Conservation (phyloP, 805 yeast genomes). For the Yamadazyma sp. region DNA sequence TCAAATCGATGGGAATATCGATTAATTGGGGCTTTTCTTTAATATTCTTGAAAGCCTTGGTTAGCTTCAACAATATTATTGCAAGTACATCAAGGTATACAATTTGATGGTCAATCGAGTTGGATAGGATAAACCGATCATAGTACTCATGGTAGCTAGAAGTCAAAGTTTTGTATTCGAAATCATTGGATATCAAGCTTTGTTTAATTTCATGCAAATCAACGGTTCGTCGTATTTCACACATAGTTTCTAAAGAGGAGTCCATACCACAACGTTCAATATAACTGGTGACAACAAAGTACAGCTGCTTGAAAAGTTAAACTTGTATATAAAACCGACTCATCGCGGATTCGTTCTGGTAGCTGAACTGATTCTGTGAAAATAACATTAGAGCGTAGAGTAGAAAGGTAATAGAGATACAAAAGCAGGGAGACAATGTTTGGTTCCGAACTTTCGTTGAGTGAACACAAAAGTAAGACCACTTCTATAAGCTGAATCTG, state of each 20-base stretch:
- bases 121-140: background rate
- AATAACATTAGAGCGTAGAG: background rate
- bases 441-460: no score
- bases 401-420: background rate
- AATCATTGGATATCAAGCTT: background rate
- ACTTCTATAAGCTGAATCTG: no score
- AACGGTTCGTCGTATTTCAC: constrained; percentile 4
- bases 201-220: background rate
- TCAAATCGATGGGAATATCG: background rate
- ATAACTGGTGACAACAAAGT: background rate
- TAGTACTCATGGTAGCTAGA: background rate
- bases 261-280: background rate
- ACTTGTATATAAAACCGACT: constrained; percentile 1
- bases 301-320: no score
- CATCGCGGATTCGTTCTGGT: no score
- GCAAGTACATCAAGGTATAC: constrained; percentile 5
- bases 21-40: background rate
- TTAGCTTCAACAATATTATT: constrained; percentile 7
- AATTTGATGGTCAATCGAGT: background rate
- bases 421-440: no score
- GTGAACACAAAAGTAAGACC: no score
- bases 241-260: constrained; percentile 1
- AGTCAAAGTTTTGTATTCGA: background rate
- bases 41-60: constrained; percentile 3
- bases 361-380: background rate